A percentile compares a stretch with the other conserved stretches of the same genome.
These are phyloP conservation scores for Rhynchospora breviuscula DNA, from an alignment of 176 grass and related monocot species.

Conservation along the genomic window DNA sequence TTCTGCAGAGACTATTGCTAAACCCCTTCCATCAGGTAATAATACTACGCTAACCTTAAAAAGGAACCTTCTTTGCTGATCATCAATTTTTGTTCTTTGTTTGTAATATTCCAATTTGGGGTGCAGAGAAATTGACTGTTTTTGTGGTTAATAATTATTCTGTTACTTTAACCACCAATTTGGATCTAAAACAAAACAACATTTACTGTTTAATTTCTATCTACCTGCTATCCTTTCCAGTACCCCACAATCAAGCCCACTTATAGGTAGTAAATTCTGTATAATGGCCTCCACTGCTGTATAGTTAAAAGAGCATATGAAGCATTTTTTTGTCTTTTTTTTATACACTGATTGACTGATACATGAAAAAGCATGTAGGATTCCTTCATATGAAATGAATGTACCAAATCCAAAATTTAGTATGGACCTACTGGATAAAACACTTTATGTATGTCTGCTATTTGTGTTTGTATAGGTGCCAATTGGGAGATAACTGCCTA, in stretches of 20 bases:
- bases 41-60: background rate
- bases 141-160: background rate
- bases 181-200: background rate
- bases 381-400: background rate
- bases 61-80: background rate
- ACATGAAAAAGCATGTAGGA: background rate
- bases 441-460: background rate
- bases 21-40: constrained; percentile 51
- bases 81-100: background rate
- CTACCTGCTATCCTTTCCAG: background rate
- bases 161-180: background rate
- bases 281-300: background rate
- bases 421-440: background rate
- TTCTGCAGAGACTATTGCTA: constrained; percentile 49
- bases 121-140: background rate
- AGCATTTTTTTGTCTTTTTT: background rate
- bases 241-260: background rate
- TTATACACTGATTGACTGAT: background rate
- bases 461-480: constrained; percentile 42
- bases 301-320: background rate
- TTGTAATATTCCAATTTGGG: background rate
- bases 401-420: background rate
- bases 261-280: background rate
- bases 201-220: background rate
- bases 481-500: constrained; percentile 84